Percentiles rank a stretch among this genome's conserved stretches.
Evolutionary conservation across 75 land plant species (phyloP).

Genomic region (Larix kaempferi): DNA sequence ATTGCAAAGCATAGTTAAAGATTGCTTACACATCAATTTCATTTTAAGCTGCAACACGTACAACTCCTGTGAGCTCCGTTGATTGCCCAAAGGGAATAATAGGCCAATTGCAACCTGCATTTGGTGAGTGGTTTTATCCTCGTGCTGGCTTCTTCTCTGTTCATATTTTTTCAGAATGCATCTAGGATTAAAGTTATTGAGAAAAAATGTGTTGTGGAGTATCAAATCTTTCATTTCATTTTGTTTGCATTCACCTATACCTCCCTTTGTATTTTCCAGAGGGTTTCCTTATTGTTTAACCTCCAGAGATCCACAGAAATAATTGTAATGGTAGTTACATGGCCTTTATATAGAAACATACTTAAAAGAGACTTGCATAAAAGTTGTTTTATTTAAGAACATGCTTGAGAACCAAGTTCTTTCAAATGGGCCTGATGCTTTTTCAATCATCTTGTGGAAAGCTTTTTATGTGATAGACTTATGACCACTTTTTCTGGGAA

Average conservation of each 20-base stretch:
- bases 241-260: not conserved
- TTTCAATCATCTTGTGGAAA: not conserved
- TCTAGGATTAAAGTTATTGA: not conserved
- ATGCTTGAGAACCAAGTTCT: not conserved
- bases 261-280: not conserved
- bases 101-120: constrained; percentile 76
- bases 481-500: not conserved
- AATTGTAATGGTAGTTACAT: not conserved
- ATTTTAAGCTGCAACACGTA: constrained; percentile 88
- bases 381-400: not conserved
- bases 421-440: not conserved
- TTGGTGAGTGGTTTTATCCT: constrained; percentile 49
- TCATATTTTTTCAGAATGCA: not conserved
- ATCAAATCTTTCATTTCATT: not conserved
- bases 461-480: not conserved
- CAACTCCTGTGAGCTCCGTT: constrained; percentile 70
- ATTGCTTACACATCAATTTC: constrained; percentile 90
- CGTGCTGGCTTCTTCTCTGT: not conserved
- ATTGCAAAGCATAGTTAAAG: constrained; percentile 79
- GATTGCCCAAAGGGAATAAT: constrained; percentile 88
- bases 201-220: not conserved
- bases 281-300: not conserved
- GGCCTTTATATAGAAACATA: not conserved
- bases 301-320: not conserved
- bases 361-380: not conserved